These are phyloP conservation scores for Colletotrichum sp. DNA, from an alignment of 2,329 filamentous ascomycete genomes.

Conservation along the genomic window DNA sequence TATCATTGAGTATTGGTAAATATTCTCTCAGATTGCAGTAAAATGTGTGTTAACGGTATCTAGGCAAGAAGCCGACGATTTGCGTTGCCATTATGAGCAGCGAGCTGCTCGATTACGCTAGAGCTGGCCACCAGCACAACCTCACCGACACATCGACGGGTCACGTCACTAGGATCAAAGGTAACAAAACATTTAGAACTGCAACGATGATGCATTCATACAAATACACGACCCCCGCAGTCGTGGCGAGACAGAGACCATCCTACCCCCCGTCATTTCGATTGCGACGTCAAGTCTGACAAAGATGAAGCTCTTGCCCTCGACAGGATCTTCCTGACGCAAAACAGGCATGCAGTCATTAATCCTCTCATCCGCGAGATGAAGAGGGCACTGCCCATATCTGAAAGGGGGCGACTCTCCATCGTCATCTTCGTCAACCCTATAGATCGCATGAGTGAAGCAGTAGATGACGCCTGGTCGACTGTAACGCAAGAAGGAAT, in stretches of 20 bases:
- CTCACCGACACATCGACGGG: not conserved
- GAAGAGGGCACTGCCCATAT: not conserved
- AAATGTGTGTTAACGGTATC: not conserved
- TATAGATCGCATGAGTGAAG: not conserved
- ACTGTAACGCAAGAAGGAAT: rapidly evolving
- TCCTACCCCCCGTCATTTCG: not conserved
- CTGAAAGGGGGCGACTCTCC: not conserved
- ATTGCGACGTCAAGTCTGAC: not conserved
- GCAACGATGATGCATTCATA: not conserved
- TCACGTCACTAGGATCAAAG: not conserved
- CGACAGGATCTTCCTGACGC: not conserved
- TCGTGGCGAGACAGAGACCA: not conserved
- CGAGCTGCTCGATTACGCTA: not conserved
- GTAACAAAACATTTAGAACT: not conserved
- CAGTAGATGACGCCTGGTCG: not conserved
- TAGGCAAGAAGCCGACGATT: not conserved
- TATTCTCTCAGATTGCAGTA: not conserved
- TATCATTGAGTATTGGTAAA: rapidly evolving
- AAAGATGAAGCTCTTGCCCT: not conserved
- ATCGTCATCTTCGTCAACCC: not conserved
- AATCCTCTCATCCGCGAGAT: not conserved
- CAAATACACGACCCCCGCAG: not conserved
- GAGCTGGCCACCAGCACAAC: not conserved
- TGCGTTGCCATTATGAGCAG: not conserved
- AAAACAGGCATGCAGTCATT: not conserved